Evolutionary conservation across 352 stramenopile species (phyloP).

Genomic region (Globisporangium parvum): DNA sequence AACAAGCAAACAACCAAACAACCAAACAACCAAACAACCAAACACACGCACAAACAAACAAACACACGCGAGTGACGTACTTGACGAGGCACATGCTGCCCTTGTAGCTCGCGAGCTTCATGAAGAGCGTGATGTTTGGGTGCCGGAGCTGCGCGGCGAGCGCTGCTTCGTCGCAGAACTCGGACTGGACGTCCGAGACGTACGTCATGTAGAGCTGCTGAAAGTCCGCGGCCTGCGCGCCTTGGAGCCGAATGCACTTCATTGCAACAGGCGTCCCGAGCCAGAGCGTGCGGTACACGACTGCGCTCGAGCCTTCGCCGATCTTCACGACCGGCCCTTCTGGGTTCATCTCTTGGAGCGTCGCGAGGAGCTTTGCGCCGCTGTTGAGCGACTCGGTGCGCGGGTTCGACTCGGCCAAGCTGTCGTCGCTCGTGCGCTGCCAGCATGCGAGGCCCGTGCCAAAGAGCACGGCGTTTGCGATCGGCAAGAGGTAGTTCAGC

Average conservation of each 20-base stretch:
- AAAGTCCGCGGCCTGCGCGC: conserved; percentile 28
- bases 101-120: conserved; percentile 60
- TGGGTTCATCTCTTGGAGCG: conserved; percentile 47
- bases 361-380: conserved; percentile 11
- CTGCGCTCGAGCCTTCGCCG: conserved; percentile 51
- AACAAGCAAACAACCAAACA: background rate
- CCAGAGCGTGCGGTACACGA: conserved; percentile 67
- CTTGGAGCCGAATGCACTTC: conserved; percentile 58
- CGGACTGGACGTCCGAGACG: conserved; percentile 46
- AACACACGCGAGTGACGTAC: conserved; percentile 25
- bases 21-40: conserved; percentile 4
- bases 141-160: conserved; percentile 58
- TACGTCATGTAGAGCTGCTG: conserved; percentile 63
- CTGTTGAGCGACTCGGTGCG: conserved; percentile 13
- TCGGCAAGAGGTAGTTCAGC: conserved; percentile 47
- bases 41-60: background rate
- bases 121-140: conserved; percentile 75
- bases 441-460: conserved; percentile 55
- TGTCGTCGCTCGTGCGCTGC: conserved; percentile 2
- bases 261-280: conserved; percentile 72
- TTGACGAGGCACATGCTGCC: conserved; percentile 68
- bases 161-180: conserved; percentile 62
- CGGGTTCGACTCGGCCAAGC: conserved; percentile 6
- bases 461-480: conserved; percentile 62
- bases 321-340: conserved; percentile 60